phyloP scores from a whole-genome alignment of 2,329 filamentous ascomycete species.

The Triangularia verruculosa region DNA sequence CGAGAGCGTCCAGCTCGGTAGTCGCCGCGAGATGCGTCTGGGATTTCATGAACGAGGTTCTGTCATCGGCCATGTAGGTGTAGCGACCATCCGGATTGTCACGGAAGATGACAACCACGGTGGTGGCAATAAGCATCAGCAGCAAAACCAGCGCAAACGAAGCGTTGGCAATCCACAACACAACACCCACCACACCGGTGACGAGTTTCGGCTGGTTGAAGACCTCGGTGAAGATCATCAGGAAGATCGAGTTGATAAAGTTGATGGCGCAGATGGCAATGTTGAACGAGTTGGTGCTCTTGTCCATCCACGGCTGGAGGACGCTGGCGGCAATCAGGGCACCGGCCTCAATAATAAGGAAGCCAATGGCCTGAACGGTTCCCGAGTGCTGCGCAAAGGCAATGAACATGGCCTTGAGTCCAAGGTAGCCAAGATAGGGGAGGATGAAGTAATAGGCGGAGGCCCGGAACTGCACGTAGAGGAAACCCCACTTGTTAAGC shows the following conservation, averaged over 20 bases:
- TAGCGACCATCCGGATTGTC: conserved; percentile 95
- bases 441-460: conserved; percentile 95
- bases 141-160: conserved; percentile 78
- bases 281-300: conserved; percentile 96
- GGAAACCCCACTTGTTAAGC: conserved; percentile 96
- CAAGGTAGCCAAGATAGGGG: conserved; percentile 70
- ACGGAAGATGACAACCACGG: conserved; percentile 64
- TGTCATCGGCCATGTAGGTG: conserved; percentile 94
- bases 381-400: conserved; percentile 71
- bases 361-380: conserved; percentile 73
- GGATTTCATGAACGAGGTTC: conserved; percentile 96
- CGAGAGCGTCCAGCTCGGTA: conserved; percentile 86
- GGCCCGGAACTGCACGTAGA: conserved; percentile 95
- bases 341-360: conserved; percentile 77
- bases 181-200: conserved; percentile 81
- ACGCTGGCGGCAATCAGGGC: conserved; percentile 76
- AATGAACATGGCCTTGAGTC: conserved; percentile 89
- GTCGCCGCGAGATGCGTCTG: conserved; percentile 73
- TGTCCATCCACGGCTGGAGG: conserved; percentile 95
- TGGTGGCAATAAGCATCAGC: conserved; percentile 75
- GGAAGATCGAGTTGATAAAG: conserved; percentile 85
- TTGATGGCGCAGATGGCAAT: conserved; percentile 88
- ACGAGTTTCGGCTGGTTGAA: conserved; percentile 83
- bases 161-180: conserved; percentile 86
- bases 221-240: conserved; percentile 82